Conservation (phyloP, 2,329 filamentous ascomycete species). For the Colletotrichum sp. region DNA sequence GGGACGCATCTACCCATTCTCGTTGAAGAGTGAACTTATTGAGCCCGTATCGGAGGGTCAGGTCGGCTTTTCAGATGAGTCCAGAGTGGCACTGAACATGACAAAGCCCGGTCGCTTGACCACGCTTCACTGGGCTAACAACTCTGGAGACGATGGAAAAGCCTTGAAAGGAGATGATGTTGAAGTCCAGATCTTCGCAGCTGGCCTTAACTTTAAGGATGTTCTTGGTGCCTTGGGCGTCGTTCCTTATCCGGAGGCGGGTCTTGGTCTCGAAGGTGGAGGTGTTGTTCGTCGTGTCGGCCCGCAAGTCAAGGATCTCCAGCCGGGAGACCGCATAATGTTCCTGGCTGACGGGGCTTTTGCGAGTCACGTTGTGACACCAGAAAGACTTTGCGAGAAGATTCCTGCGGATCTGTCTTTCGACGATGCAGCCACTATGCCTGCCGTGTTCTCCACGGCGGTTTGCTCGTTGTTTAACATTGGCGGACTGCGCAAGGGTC, state of each 20-base stretch:
- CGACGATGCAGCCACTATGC: conserved; percentile 32
- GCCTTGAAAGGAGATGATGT: neutral
- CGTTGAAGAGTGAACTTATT: conserved; percentile 24
- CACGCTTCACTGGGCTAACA: neutral
- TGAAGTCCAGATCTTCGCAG: neutral
- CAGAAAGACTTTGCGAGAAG: conserved; percentile 5
- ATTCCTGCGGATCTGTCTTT: conserved; percentile 33
- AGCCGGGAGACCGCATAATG: conserved; percentile 28
- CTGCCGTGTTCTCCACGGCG: conserved; percentile 34
- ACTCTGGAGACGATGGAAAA: no score
- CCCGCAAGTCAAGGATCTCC: conserved; percentile 13
- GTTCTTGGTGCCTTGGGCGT: neutral
- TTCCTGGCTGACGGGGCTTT: neutral
- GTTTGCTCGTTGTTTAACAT: conserved; percentile 23
- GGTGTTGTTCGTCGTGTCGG: conserved; percentile 27
- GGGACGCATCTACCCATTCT: conserved; percentile 27
- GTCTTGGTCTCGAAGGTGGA: conserved; percentile 18
- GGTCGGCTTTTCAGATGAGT: neutral
- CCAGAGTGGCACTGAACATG: neutral
- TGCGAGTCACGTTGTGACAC: neutral
- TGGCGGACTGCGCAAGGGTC: conserved; percentile 23
- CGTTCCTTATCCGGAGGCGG: neutral
- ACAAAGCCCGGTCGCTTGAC: neutral
- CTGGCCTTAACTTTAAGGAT: neutral
- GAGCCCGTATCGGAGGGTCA: neutral